These are phyloP conservation scores for Blastobotrys raffinosifermentans DNA, from an alignment of 1,139 yeast genomes.

Conservation along the genomic window DNA sequence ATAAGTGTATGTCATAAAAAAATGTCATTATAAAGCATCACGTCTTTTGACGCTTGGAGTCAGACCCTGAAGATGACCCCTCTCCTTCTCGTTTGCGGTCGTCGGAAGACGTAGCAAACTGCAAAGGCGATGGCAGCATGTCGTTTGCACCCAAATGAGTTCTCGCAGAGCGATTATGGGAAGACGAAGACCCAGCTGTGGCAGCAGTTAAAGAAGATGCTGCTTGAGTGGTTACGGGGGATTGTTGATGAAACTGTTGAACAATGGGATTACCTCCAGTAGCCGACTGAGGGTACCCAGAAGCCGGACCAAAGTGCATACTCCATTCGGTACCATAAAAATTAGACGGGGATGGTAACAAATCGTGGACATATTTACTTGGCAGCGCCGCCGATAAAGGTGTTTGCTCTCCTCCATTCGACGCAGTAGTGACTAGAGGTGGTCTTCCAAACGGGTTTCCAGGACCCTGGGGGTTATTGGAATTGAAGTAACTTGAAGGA, in stretches of 20 bases:
- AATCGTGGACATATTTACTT: constrained; percentile 35
- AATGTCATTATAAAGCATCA: no score
- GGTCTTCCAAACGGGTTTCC: constrained; percentile 33
- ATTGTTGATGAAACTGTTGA: constrained; percentile 6
- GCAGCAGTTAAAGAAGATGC: constrained; percentile 2
- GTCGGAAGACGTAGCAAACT: constrained; percentile 27
- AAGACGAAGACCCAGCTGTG: constrained; percentile 3
- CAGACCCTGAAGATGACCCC: no score
- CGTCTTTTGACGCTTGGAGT: no score
- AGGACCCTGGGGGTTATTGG: constrained; percentile 24
- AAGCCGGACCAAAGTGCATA: constrained; percentile 20
- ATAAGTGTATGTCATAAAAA: constrained; percentile 1
- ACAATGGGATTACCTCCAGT: constrained; percentile 7
- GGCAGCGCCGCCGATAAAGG: constrained; percentile 39
- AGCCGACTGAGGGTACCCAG: constrained; percentile 14
- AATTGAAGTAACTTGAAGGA: constrained; percentile 19
- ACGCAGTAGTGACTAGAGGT: constrained; percentile 18
- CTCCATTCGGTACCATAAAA: constrained; percentile 36
- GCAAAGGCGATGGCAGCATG: constrained; percentile 32
- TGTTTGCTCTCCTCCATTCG: constrained; percentile 34
- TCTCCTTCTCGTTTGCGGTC: background rate
- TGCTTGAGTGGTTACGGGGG: constrained; percentile 3
- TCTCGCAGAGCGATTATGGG: constrained; percentile 10
- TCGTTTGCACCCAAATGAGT: constrained; percentile 18
- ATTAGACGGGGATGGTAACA: constrained; percentile 39